Evolutionary conservation across 176 grass and related monocot genomes (phyloP), one percentile per base, ranked within the genome.

Genomic region (Zoysia pacifica): DNA sequence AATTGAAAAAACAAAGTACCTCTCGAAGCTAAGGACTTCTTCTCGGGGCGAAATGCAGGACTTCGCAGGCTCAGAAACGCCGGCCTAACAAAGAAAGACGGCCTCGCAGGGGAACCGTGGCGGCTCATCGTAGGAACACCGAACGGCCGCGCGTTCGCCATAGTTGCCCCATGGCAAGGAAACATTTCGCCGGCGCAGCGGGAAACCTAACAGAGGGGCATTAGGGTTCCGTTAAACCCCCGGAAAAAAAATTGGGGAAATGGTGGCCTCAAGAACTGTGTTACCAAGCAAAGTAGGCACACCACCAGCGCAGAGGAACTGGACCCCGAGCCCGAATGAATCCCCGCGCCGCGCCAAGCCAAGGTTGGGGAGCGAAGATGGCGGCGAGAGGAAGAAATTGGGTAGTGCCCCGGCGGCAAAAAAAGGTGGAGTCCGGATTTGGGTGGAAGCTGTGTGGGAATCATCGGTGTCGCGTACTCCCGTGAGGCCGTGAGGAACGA

Each of bases 31-130:
- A 43, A 62, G 7, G 6, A 36, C 61, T 79, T 75, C 46, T 83
- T 74, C 36, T 74, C 81, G 62, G 2, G 46, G 45, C 36, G 62
- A 84, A 88, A 42, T 46, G 80, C 45, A 35, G 81, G 38, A 39
- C 44, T 19, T 46, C 41, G 75, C 62, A 83, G 61, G 11, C 72
- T 88, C 70, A 88, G 62, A 79, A 79, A 69, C 19, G 69, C 69
- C 6, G 62, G 60, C 7, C 39, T 42, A 20, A 61, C 37, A 73
- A 15, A 36, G 18, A 42, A 18, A 49, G 45, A 61, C 6, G 62
- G 77, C 19, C 75, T 62, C 46, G 50, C 50, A 58, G 58, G 49
- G 50, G 59, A 81, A 50, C 70, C 72, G 50, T 50, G 13, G 59
- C 71, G 65, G 2, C 13, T 85, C 11, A 48, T 2, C 6, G 58